Percentiles rank a stretch among this genome's conserved stretches.
phyloP scores from a whole-genome alignment of 495 filamentous ascomycete genomes.

The Penicillium herquei region DNA sequence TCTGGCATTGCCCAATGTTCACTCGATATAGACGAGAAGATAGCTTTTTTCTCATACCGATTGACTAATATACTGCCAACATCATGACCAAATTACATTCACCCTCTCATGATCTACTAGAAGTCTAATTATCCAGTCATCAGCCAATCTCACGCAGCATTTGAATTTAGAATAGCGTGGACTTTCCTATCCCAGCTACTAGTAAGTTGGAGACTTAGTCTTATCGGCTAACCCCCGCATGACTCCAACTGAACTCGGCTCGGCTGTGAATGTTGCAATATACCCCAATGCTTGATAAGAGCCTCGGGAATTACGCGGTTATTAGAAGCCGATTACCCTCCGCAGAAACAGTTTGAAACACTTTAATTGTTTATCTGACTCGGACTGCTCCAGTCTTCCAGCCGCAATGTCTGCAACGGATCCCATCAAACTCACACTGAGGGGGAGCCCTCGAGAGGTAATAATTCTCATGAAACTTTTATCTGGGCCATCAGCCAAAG shows the following conservation, averaged over 20 bases:
- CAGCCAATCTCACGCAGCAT: not conserved
- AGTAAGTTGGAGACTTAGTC: slow-evolving; percentile 2
- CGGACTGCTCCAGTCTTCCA: not conserved
- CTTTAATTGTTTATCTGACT: not conserved
- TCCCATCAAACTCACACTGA: slow-evolving; percentile 22
- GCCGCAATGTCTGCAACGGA: slow-evolving; percentile 3
- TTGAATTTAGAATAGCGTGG: not conserved
- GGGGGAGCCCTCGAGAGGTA: slow-evolving; percentile 32
- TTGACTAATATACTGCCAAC: too few species aligned
- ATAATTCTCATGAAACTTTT: slow-evolving; percentile 1
- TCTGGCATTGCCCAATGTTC: not conserved
- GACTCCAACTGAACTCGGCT: slow-evolving; percentile 18
- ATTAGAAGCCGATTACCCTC: too few species aligned
- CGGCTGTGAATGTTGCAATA: not conserved
- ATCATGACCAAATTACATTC: too few species aligned
- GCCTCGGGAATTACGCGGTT: too few species aligned
- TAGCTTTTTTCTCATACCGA: too few species aligned
- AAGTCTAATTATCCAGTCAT: too few species aligned
- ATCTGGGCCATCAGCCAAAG: too few species aligned
- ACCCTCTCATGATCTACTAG: too few species aligned
- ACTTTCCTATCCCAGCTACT: slow-evolving; percentile 2
- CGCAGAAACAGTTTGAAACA: too few species aligned
- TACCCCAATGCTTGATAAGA: slow-evolving; percentile 2
- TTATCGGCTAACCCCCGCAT: slow-evolving; percentile 19
- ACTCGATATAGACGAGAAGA: too few species aligned